phyloP scores from a whole-genome alignment of 2,329 filamentous ascomycete species.

The Emmonsiellopsis sp. region DNA sequence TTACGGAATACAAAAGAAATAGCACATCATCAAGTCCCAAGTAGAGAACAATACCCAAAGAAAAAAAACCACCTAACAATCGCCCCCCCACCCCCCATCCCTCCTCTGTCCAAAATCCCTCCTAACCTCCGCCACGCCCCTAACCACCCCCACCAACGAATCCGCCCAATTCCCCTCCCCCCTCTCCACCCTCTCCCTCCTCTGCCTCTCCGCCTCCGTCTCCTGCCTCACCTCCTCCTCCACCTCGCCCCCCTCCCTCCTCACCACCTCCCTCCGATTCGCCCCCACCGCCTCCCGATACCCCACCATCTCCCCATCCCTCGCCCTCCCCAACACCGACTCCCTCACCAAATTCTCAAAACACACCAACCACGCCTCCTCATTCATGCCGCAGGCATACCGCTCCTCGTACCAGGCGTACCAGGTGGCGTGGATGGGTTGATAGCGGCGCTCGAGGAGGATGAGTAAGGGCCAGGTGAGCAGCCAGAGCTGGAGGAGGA shows the following conservation, averaged over 20 bases:
- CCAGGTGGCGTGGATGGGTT: conserved; percentile 23
- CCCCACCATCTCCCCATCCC: conserved; percentile 12
- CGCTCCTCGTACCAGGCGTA: conserved; percentile 14
- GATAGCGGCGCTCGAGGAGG: conserved; percentile 28
- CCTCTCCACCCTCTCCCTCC: conserved; percentile 15
- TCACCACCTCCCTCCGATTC: not conserved
- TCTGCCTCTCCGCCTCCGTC: conserved; percentile 12
- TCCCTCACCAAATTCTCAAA: conserved; percentile 27
- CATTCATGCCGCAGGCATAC: conserved; percentile 16
- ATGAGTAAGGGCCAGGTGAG: conserved; percentile 30
- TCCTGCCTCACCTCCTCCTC: not conserved
- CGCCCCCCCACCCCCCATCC: conserved; percentile 13
- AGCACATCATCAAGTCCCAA: conserved; percentile 4
- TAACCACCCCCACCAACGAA: conserved; percentile 58
- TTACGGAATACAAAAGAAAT: not conserved
- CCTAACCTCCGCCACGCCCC: conserved; percentile 54
- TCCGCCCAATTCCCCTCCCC: conserved; percentile 39
- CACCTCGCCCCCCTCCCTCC: not conserved
- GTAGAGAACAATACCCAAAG: conserved; percentile 8
- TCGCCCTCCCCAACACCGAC: conserved; percentile 23
- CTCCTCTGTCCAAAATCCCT: conserved; percentile 25
- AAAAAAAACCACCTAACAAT: conserved; percentile 7
- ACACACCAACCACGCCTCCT: conserved; percentile 20
- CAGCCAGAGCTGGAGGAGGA: conserved; percentile 31
- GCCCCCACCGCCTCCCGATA: conserved; percentile 10